Evolutionary conservation across 495 filamentous ascomycete genomes (phyloP), one percentile per base, ranked within the genome.

Genomic region (Penicillium cosmopolitanum): DNA sequence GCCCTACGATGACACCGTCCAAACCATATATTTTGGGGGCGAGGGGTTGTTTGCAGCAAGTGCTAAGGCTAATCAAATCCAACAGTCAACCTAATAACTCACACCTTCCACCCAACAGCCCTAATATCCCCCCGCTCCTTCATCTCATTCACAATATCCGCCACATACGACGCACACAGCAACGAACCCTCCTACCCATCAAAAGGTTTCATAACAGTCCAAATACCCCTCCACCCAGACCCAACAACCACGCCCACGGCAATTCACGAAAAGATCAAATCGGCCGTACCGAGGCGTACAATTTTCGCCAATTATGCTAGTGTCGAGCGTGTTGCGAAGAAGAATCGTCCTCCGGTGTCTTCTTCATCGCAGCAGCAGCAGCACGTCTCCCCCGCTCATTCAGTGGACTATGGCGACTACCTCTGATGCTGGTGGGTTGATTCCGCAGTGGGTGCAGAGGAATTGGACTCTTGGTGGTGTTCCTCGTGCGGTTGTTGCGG

Each of bases 331-430:
- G 77, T 89, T 1, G 64, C 75, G 48, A 53, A 76, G 28, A 46
- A 78, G 10, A 65, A 73, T 5, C 53, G 52, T 42, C 19, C 56
- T 38, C 5, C 4, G 23, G 16, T 25, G 23, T n/a, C 56, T 42
- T 5, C 50, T 0, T 8, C 21, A 3, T 23, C 23, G 23, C 23
- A 23, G 23, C 23, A 23, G 23, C 23, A 23, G 23, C 23, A 23
- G 23, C 23, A 15, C 12, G 19, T 8, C 43, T 19, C 28, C 47
- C 0, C 77, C 71, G 35, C 72, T 63, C 33, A 76, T 89, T 33
- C 77, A 84, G 59, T 92, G 87, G 87, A 78, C 84, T 6, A 89
- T 90, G 83, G 84, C 84, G 4, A 90, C 88, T 46, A 83, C 85
- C n/a, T 87, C 86, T 46, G 83, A 92, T 67, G 87, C 89, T 0